Evolutionary conservation across 192 early-diverging fungal species (phyloP).

Genomic region (Podila clonocystis): DNA sequence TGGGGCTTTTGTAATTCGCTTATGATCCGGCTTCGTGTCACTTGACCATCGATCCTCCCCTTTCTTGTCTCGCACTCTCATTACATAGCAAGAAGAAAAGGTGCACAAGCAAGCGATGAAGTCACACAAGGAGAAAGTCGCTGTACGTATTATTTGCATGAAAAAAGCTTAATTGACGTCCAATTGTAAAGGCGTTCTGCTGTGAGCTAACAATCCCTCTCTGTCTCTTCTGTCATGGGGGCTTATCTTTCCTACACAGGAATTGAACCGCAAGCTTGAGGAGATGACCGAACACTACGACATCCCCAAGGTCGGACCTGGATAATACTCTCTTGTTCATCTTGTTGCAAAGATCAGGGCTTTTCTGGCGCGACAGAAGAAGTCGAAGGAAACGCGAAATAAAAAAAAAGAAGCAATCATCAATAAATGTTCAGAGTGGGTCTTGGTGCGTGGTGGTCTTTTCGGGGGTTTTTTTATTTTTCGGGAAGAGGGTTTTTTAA

Average conservation of each 20-base stretch:
- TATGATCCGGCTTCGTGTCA: neutral
- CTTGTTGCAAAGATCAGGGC: too few species aligned
- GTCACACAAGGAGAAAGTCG: conserved; percentile 82
- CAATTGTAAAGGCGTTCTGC: neutral
- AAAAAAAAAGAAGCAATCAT: too few species aligned
- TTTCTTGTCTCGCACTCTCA: neutral
- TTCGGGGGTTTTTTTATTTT: too few species aligned
- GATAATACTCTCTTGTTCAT: conserved; percentile 58
- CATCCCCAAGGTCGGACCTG: conserved; percentile 84
- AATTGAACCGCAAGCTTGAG: conserved; percentile 80
- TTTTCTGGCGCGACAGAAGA: too few species aligned
- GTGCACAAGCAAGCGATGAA: conserved; percentile 70
- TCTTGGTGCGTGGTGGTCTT: too few species aligned
- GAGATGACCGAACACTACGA: conserved; percentile 83
- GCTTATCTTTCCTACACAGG: conserved; percentile 38
- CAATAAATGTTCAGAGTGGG: too few species aligned
- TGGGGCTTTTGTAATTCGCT: neutral
- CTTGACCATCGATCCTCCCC: too few species aligned
- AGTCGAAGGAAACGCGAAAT: too few species aligned
- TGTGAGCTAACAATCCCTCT: neutral
- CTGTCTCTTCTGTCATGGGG: neutral
- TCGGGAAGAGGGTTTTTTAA: too few species aligned
- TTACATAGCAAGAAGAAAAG: conserved; percentile 70
- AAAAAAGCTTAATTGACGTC: too few species aligned
- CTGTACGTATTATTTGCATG: conserved; percentile 52